phyloP scores from a whole-genome alignment of 306 rosid genomes.

The Pyrus betulifolia region DNA sequence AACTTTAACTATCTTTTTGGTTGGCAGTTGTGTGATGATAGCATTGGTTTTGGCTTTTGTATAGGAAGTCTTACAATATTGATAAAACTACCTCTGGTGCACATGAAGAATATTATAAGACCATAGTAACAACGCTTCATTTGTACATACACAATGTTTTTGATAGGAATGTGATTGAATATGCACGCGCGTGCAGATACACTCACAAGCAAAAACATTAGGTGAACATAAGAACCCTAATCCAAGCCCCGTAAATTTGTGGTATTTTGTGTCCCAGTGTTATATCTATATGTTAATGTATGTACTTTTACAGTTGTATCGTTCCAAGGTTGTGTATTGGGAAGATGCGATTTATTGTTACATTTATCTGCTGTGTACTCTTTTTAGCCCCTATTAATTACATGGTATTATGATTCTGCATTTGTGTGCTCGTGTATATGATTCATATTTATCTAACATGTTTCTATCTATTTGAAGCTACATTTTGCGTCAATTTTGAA shows the following conservation, averaged over 20 bases:
- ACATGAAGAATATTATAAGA: neutral
- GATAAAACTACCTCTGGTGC: neutral
- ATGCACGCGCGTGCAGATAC: neutral
- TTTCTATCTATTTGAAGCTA: neutral
- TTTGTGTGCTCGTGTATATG: neutral
- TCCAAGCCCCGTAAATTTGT: neutral
- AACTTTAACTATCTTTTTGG: neutral
- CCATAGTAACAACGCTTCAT: neutral
- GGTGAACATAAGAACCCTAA: neutral
- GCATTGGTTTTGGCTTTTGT: no score
- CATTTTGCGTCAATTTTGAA: no score
- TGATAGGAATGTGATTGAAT: neutral
- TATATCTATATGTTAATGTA: neutral
- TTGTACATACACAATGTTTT: neutral
- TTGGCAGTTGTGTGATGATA: no score
- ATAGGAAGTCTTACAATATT: no score
- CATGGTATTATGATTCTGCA: neutral
- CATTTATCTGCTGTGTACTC: neutral
- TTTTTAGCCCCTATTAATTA: neutral
- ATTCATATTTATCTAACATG: neutral
- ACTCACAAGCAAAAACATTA: neutral
- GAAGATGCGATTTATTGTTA: neutral
- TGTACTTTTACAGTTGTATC: neutral
- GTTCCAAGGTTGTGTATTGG: neutral
- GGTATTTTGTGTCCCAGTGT: neutral